Evolutionary conservation across 108 stramenopile species (phyloP).

Genomic region (Skeletonema marinoi): DNA sequence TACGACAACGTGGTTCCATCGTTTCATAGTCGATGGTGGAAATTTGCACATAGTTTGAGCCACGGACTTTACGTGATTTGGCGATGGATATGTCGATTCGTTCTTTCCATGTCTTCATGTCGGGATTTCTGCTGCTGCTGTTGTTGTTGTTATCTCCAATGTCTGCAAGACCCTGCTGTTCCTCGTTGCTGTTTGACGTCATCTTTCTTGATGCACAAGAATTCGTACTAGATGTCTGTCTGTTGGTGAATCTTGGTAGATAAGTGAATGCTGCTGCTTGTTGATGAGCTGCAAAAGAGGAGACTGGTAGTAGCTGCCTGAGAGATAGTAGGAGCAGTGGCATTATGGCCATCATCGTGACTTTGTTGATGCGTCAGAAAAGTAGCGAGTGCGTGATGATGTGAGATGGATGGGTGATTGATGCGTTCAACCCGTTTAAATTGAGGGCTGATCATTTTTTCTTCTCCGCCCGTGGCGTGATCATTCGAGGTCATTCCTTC

Average conservation of each 20-base stretch:
- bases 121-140: not conserved
- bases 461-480: too few relatives aligned
- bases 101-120: slow-evolving; percentile 52
- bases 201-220: not conserved
- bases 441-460: too few relatives aligned
- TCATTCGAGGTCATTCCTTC: too few relatives aligned
- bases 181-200: not conserved
- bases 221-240: not conserved
- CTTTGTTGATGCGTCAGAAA: too few relatives aligned
- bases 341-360: not conserved
- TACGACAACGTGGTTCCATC: slow-evolving; percentile 79
- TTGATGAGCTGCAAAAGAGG: not conserved
- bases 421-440: too few relatives aligned
- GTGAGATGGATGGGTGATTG: too few relatives aligned
- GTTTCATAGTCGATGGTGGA: slow-evolving; percentile 64
- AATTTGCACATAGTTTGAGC: slow-evolving; percentile 90
- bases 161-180: not conserved
- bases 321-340: not conserved
- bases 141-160: not conserved
- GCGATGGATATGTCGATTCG: slow-evolving; percentile 74
- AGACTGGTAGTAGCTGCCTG: not conserved
- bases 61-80: slow-evolving; percentile 80
- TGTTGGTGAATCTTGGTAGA: not conserved
- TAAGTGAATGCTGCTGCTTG: not conserved
- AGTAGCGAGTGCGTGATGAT: too few relatives aligned